Evolutionary conservation across 495 filamentous ascomycete genomes (phyloP), one percentile per base, ranked within the genome.

Genomic region (Trypethelium eluteriae): DNA sequence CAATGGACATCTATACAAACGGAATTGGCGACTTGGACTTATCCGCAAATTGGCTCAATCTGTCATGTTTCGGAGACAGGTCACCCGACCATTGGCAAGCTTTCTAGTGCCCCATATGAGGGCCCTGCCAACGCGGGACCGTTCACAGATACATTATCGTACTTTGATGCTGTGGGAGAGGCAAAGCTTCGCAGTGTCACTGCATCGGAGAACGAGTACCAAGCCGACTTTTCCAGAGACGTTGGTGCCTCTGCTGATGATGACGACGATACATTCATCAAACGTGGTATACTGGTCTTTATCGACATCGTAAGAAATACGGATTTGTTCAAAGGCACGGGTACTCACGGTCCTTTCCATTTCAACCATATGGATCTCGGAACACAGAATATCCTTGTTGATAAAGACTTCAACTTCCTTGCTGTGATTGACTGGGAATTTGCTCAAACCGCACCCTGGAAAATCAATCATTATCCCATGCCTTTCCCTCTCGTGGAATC

Each of bases 341-440:
- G 44, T 53, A 9, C 56, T 62, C 36, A 38, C 41, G 34, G 53
- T 38, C 69, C 57, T 12, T 75, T 75, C 56, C 71, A 66, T 50
- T 66, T 75, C 18, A 73, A 72, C 63, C 70, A 74, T 73, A 46
- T 46, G 70, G 75, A 76, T 36, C 62, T 76, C 7, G 75, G 68
- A 18, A 68, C 65, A 47, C 74, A 76, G 64, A 74, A 76, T 67
- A 64, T 75, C 12, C 70, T 76, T 10, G 66, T 76, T 57, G 74
- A 73, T 46, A 63, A 69, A 38, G 16, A 66, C 18, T 73, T 70
- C 66, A 69, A 74, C 50, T 66, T 76, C 62, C 18, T 76, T 9
- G 67, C 72, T 41, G 47, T 75, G n/a, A 76, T 75, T 62, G 72
- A 76, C 67, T 75, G 70, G 74, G 74, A 76, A 46, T 9, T 46